A percentile compares a stretch with the other conserved stretches of the same genome.
These are phyloP conservation scores for Pseudonitzschia multiseries DNA, from an alignment of 108 stramenopile genomes.

Conservation along the genomic window DNA sequence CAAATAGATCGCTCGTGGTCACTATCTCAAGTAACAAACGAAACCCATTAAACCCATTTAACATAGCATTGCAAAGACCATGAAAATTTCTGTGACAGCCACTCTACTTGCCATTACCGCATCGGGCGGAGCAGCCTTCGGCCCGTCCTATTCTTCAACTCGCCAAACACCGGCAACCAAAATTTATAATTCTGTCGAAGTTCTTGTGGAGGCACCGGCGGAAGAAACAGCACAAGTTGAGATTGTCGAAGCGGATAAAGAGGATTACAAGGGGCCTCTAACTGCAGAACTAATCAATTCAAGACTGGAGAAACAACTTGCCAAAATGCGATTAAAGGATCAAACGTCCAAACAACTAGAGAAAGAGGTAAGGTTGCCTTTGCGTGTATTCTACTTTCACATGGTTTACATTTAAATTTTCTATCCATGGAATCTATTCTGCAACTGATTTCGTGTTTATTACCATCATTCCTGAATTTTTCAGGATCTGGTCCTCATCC, in stretches of 20 bases:
- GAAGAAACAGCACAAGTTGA: neutral
- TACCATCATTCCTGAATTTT: neutral
- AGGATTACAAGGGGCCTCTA: conserved; percentile 35
- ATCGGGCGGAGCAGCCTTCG: conserved; percentile 11
- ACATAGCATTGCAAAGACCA: neutral
- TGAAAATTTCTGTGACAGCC: neutral
- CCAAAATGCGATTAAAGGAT: conserved; percentile 68
- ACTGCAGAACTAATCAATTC: conserved; percentile 62
- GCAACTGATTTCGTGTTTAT: neutral
- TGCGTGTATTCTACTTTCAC: neutral
- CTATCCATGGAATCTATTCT: conserved; percentile 4
- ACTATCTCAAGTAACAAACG: neutral
- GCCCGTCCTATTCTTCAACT: neutral
- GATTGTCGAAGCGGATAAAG: neutral
- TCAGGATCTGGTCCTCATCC: conserved; percentile 75
- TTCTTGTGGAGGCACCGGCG: neutral
- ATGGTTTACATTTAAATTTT: neutral
- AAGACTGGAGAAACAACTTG: conserved; percentile 49
- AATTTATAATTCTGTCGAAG: conserved; percentile 4
- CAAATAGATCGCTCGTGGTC: neutral
- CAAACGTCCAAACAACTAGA: conserved; percentile 52
- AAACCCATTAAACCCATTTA: neutral
- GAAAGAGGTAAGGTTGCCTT: conserved; percentile 59
- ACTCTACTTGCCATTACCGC: conserved; percentile 1
- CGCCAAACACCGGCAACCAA: neutral